Evolutionary conservation across 2,329 filamentous ascomycete genomes (phyloP), one percentile per base, ranked within the genome.

Genomic region (Hymenoscyphus infarciens): DNA sequence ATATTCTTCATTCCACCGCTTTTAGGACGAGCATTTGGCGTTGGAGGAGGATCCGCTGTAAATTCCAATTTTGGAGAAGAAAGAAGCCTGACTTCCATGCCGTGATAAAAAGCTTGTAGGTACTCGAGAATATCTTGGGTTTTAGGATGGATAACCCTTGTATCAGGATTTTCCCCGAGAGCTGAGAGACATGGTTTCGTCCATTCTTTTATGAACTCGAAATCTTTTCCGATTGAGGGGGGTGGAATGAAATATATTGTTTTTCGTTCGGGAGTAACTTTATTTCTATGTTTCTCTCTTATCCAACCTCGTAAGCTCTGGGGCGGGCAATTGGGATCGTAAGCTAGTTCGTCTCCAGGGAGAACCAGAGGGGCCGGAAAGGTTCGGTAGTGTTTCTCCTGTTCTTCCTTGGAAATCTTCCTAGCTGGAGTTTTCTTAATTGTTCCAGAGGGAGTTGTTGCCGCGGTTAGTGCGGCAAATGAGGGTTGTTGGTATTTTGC

Each of bases 281-380:
- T 62, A 59, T 70, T 72, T 16, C 69, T 45, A 19, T 68, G 6
- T n/a, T 64, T 63, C 7, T 54, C 60, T 25, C 63, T 45, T 29
- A 60, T 61, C 68, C 69, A 73, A 10, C 61, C 57, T n/a, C 67
- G 56, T n/a, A 70, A 29, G 42, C 63, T 71, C 38, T 72, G 70
- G 4, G 67, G 56, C 3, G 61, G 59, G 25, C 67, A 60, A 4
- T 45, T 63, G 2, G 71, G 65, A 59, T 71, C 65, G 7, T 57
- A 52, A 2, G 64, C 63, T 11, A 73, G 63, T 42, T 69, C 70
- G 58, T 72, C 71, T 13, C 61, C 65, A 0, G 68, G 67, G 15
- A 73, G 59, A 11, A 71, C 58, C 11, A 73, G 62, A 4, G 71
- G 69, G 0, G 62, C 69, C 0, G 69, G 70, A 35, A 71, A 73